Evolutionary conservation across 1,139 yeast species (phyloP), one percentile per base, ranked within the genome.

Genomic region (Arxiozyma slooffiae): DNA sequence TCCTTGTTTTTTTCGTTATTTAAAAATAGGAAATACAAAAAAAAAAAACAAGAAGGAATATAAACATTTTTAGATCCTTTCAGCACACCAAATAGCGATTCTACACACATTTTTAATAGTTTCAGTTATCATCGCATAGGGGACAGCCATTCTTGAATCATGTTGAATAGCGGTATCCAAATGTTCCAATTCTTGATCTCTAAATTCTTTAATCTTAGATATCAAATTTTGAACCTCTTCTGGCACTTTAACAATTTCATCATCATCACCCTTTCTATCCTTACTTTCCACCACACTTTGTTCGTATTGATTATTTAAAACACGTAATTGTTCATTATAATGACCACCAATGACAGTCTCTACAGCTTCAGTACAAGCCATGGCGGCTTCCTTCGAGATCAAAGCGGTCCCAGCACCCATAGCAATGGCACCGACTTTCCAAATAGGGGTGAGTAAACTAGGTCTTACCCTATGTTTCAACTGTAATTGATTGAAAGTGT

Each of bases 341-440:
- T 92, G 99, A 1, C 87, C 86, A 1, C 98, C 99, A 67, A 92
- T 94, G 2, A 94, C 97, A 0, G 98, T 94, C 68, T 92, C 99
- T 0, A 92, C 98, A 0, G 98, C 98, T 54, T 90, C 97, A 0
- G 99, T 92, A 64, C 99, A 94, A 0, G 98, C 98, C 99, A 92
- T 92, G 1, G 98, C 98, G 1, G 97, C 97, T 65, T 92, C 96
- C 62, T 88, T 87, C 26, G 96, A 85, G 56, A 90, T 70, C 49
- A 85, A 62, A 0, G 96, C 97, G 0, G 98, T 92, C 0, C 83
- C 85, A 1, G 80, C 80, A 2, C 99, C 99, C 70, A 92, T 74
- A 0, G 83, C 82, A 50, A 85, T 75, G 0, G 98, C 97, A 2
- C 97, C 97, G 0, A 79, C 71, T 64, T 86, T 88, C 98, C 99